Evolutionary conservation across 2,329 filamentous ascomycete species (phyloP).

Genomic region (Atkinsonella texensis): DNA sequence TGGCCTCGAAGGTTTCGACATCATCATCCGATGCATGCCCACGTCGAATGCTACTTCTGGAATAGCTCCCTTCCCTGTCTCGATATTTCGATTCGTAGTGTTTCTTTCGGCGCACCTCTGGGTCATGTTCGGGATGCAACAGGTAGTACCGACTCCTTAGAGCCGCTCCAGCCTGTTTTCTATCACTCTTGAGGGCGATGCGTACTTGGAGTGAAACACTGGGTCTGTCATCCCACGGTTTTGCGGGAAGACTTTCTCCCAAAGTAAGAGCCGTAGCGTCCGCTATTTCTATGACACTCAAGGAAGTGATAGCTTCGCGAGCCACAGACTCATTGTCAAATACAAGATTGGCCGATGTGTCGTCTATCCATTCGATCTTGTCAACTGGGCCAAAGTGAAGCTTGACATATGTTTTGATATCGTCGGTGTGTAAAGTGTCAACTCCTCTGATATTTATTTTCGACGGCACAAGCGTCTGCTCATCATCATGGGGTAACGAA

Average conservation of each 20-base stretch:
- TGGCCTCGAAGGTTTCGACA: constrained; percentile 53
- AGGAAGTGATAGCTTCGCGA: constrained; percentile 40
- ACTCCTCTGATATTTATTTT: constrained; percentile 81
- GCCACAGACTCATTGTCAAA: constrained; percentile 48
- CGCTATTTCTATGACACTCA: constrained; percentile 38
- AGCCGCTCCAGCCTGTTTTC: constrained; percentile 67
- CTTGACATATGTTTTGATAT: constrained; percentile 64
- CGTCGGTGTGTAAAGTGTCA: constrained; percentile 65
- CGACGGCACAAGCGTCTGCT: constrained; percentile 22
- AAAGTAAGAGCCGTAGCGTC: constrained; percentile 44
- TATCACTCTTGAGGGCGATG: constrained; percentile 62
- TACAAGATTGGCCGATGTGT: constrained; percentile 76
- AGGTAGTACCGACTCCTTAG: constrained; percentile 84
- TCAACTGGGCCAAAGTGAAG: constrained; percentile 51
- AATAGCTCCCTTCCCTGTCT: constrained; percentile 35
- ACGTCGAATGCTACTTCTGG: constrained; percentile 19
- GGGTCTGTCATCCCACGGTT: constrained; percentile 54
- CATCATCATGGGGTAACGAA: constrained; percentile 10
- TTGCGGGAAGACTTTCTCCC: constrained; percentile 57
- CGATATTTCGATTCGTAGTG: constrained; percentile 51
- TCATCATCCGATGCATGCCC: constrained; percentile 35
- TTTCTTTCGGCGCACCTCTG: constrained; percentile 55
- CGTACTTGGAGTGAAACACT: constrained; percentile 61
- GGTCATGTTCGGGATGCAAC: constrained; percentile 80
- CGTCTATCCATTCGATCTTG: constrained; percentile 87